Conservation (phyloP, 2,329 filamentous ascomycete genomes). For the Penicillium palitans region DNA sequence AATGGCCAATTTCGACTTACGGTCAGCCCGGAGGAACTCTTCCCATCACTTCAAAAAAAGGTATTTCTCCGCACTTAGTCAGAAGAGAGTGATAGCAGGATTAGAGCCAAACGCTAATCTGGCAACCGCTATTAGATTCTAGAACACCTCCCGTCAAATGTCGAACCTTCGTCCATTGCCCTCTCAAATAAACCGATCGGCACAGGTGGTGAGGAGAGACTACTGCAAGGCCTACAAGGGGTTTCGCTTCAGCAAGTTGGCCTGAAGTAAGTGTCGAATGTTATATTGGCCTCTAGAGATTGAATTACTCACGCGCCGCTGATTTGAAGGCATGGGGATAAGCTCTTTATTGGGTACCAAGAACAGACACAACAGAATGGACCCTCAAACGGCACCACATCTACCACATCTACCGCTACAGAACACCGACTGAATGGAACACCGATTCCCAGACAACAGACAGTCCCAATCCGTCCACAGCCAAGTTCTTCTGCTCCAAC, state of each 20-base stretch:
- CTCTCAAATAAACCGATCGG: conserved; percentile 63
- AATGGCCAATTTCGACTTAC: conserved; percentile 89
- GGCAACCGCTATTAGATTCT: conserved; percentile 46
- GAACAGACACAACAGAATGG: conserved; percentile 58
- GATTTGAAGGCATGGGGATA: conserved; percentile 73
- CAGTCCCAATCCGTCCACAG: conserved; percentile 63
- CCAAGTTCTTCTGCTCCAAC: conserved; percentile 61
- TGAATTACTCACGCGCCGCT: conserved; percentile 22
- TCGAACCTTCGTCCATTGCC: conserved; percentile 56
- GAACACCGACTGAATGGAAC: conserved; percentile 42
- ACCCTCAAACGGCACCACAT: conserved; percentile 26
- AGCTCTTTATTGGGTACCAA: conserved; percentile 82
- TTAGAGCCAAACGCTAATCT: conserved; percentile 11
- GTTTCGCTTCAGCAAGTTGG: conserved; percentile 60
- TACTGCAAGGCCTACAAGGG: conserved; percentile 53
- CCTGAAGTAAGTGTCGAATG: conserved; percentile 48
- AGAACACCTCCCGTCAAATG: conserved; percentile 60
- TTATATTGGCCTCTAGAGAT: not conserved
- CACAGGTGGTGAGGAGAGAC: conserved; percentile 55
- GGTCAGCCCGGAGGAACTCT: conserved; percentile 72
- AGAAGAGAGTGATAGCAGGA: not conserved
- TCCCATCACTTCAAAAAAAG: conserved; percentile 57
- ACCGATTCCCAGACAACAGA: conserved; percentile 50
- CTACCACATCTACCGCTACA: conserved; percentile 23
- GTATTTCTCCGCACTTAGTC: conserved; percentile 26